These are phyloP conservation scores for Leccinum angustisporum DNA, from an alignment of 1,284 basidiomycete genomes.

Conservation along the genomic window DNA sequence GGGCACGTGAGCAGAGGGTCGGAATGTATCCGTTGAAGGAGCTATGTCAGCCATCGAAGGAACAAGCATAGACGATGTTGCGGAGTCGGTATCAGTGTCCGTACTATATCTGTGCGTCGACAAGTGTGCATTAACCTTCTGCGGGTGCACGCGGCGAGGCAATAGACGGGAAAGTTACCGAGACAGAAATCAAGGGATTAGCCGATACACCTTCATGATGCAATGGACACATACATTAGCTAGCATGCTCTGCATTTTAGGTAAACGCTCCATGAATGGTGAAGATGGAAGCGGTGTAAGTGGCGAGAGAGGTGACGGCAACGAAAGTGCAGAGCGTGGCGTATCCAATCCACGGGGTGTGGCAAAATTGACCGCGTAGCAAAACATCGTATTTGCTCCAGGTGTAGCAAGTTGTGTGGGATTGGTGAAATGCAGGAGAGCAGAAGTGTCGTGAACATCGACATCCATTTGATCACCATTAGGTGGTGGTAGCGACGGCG, in stretches of 20 bases:
- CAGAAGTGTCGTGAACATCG: slow-evolving; percentile 15
- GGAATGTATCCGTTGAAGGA: not conserved
- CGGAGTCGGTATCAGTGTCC: not conserved
- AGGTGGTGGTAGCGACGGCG: slow-evolving; percentile 25
- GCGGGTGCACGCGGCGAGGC: not conserved
- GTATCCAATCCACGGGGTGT: slow-evolving; percentile 18
- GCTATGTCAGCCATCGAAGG: slow-evolving; percentile 3
- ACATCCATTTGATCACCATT: slow-evolving; percentile 26
- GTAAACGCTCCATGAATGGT: slow-evolving; percentile 13
- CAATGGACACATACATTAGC: slow-evolving; percentile 17
- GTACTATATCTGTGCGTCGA: not conserved
- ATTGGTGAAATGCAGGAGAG: slow-evolving; percentile 25
- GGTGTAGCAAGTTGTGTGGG: slow-evolving; percentile 9
- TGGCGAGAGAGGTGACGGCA: slow-evolving; percentile 31
- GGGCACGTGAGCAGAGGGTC: not conserved
- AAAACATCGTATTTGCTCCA: slow-evolving; percentile 12
- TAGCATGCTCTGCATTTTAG: slow-evolving; percentile 13
- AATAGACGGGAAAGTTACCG: too few species aligned
- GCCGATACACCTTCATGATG: not conserved
- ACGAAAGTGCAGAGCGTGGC: not conserved
- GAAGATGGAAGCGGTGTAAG: slow-evolving; percentile 36
- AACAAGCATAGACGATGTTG: not conserved
- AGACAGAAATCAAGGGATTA: slow-evolving; percentile 6
- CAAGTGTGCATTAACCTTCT: slow-evolving; percentile 6
- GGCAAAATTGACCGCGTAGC: slow-evolving; percentile 31